These are phyloP conservation scores for Turnera subulata DNA, from an alignment of 345 rosid species.

Conservation along the genomic window DNA sequence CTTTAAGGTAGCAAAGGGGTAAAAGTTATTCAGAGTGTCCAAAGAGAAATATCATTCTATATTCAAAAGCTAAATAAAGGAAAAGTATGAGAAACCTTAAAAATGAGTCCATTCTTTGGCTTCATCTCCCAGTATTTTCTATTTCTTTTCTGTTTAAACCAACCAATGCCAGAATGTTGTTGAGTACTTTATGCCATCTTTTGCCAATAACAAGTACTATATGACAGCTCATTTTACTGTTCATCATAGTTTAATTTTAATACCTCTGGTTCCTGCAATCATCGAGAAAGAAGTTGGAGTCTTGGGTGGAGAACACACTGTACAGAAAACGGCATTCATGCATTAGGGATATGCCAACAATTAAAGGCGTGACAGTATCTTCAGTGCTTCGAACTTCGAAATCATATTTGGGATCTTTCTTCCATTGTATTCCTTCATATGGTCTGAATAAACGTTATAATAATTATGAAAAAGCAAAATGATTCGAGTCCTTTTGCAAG, in stretches of 20 bases:
- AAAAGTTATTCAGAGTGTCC: slow-evolving; percentile 1
- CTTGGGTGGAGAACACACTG: too few relatives aligned
- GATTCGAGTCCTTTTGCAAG: too few relatives aligned
- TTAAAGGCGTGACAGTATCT: too few relatives aligned
- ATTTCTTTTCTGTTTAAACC: slow-evolving; percentile 5
- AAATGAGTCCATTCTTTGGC: slow-evolving; percentile 25
- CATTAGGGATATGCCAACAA: too few relatives aligned
- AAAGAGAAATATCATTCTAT: slow-evolving; percentile 7
- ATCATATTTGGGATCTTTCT: too few relatives aligned
- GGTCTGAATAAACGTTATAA: too few relatives aligned
- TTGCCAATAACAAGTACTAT: slow-evolving; percentile 12
- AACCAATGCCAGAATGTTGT: slow-evolving; percentile 11
- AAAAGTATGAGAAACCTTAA: slow-evolving; percentile 26
- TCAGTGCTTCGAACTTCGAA: too few relatives aligned
- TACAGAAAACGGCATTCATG: too few relatives aligned
- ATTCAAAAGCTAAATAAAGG: slow-evolving; percentile 4
- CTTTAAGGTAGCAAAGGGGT: background rate
- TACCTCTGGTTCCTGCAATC: slow-evolving; percentile 13
- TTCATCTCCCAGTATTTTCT: background rate
- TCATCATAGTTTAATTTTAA: background rate
- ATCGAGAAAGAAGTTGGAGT: slow-evolving; percentile 16
- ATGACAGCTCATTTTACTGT: background rate
- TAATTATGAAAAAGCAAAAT: too few relatives aligned
- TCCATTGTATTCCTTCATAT: too few relatives aligned
- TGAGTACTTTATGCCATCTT: background rate